Evolutionary conservation across 2,329 filamentous ascomycete species (phyloP), one percentile per base, ranked within the genome.

Genomic region (Aspergillus texensis): DNA sequence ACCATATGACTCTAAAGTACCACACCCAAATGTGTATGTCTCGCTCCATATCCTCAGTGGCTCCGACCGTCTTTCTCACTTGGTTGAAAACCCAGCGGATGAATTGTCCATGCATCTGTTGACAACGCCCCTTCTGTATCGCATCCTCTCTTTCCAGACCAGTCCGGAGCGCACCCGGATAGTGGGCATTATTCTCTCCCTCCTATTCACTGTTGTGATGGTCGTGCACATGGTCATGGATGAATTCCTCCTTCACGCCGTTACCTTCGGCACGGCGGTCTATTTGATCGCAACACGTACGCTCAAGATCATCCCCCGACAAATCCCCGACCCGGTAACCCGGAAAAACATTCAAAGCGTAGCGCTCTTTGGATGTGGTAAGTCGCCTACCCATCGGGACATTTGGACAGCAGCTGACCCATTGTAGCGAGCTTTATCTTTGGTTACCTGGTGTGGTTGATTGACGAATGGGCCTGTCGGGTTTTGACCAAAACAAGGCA

Each of bases 201-300:
- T 62, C 9, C 41, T 70, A 3, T 73, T 74, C 58, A 69, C 69
- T 5, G 61, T 74, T 4, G 76, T 81, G 4, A 81, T 81, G 76
- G 72, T 79, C 6, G 74, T 77, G 0, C 79, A 81, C 41, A 80
- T 81, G 73, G 74, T 76, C 16, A 77, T 81, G 77, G 78, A 81
- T 32, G 79, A 81, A 57, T 81, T 81, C 30, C 46, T 81, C 0
- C 69, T 81, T 0, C 79, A 81, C 53, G 79, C 78, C 0, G 68
- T 71, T 0, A 66, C 72, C 0, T 81, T 81, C 65, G 79, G 74
- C 0, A 5, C 78, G 2, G 72, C 70, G 0, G 73, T 80, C 0
- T 77, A 72, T 32, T 46, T 79, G 12, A 79, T 81, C 45, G 77
- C 72, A 4, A 71, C 68, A 1, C 68, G 71, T 0, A 68, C 74